These are phyloP conservation scores for Globisporangium abappressorium DNA, from an alignment of 352 stramenopile genomes.

Conservation along the genomic window DNA sequence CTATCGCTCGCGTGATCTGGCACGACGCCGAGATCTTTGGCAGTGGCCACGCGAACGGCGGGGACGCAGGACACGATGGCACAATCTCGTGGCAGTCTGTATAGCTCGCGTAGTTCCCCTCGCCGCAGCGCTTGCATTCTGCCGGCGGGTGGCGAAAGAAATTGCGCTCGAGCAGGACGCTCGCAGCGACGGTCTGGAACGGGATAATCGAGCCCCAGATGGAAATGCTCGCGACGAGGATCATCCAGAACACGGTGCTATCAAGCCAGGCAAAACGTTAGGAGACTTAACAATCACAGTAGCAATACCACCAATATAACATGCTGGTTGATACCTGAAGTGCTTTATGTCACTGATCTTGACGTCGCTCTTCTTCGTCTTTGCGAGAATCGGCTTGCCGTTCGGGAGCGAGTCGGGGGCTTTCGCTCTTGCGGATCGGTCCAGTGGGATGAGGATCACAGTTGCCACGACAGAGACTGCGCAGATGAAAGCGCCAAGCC, in stretches of 20 bases:
- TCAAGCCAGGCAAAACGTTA: background rate
- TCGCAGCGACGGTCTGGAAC: conserved; percentile 82
- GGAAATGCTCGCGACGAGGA: conserved; percentile 59
- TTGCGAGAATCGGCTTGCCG: conserved; percentile 14
- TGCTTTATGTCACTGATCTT: conserved; percentile 41
- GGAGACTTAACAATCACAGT: background rate
- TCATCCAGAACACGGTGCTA: conserved; percentile 65
- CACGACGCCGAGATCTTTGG: conserved; percentile 35
- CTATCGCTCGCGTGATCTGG: conserved; percentile 26
- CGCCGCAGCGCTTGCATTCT: conserved; percentile 33
- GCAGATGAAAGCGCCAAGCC: conserved; percentile 55
- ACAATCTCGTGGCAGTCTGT: conserved; percentile 43
- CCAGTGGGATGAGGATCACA: conserved; percentile 52
- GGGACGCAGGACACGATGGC: conserved; percentile 28
- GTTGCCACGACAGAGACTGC: conserved; percentile 39
- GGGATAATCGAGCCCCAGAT: conserved; percentile 82
- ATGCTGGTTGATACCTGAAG: conserved; percentile 24
- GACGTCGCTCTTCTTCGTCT: conserved; percentile 14
- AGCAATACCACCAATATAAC: background rate
- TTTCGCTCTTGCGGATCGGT: conserved; percentile 23
- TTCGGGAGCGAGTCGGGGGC: conserved; percentile 35
- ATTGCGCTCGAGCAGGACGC: conserved; percentile 75
- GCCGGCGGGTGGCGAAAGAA: conserved; percentile 36
- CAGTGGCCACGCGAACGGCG: conserved; percentile 42
- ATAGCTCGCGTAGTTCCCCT: conserved; percentile 37